Conservation (phyloP, 1,139 yeast genomes). For the Pichiaceae sp. region DNA sequence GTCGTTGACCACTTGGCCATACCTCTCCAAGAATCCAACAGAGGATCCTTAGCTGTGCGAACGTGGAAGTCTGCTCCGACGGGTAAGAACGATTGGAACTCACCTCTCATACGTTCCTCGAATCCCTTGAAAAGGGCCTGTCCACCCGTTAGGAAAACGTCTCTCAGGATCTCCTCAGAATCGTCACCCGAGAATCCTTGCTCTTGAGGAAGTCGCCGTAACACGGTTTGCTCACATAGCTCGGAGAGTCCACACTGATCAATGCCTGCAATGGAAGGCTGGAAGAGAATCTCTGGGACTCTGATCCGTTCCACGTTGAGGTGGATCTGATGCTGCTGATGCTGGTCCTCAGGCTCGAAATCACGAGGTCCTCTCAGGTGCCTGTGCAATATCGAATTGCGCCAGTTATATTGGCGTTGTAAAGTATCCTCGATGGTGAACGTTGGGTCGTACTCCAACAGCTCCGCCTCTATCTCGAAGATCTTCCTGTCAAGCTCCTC, state of each 20-base stretch:
- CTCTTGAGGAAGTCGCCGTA: constrained; percentile 50
- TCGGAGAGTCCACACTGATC: constrained; percentile 93
- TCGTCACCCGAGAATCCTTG: constrained; percentile 46
- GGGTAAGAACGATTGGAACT: constrained; percentile 67
- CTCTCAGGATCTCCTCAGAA: constrained; percentile 40
- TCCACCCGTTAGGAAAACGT: constrained; percentile 85
- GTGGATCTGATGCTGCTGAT: constrained; percentile 82
- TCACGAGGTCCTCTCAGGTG: constrained; percentile 86
- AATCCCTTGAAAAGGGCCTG: constrained; percentile 59
- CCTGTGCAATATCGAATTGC: constrained; percentile 67
- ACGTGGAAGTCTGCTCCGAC: constrained; percentile 55
- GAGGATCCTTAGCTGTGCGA: constrained; percentile 56
- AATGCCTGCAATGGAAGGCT: constrained; percentile 91
- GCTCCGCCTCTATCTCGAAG: constrained; percentile 58
- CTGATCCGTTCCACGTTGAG: constrained; percentile 84
- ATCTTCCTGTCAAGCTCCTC: constrained; percentile 62
- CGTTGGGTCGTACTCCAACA: constrained; percentile 73
- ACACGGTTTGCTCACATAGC: constrained; percentile 57
- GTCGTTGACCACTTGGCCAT: constrained; percentile 73
- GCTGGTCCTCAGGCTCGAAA: constrained; percentile 53
- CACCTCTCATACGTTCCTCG: constrained; percentile 54
- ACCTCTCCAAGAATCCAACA: constrained; percentile 87
- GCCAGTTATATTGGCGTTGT: constrained; percentile 83
- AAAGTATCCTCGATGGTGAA: constrained; percentile 81
- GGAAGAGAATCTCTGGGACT: constrained; percentile 86